These are phyloP conservation scores for Tetracladium setigerum DNA, from an alignment of 495 filamentous ascomycete species.

Conservation along the genomic window DNA sequence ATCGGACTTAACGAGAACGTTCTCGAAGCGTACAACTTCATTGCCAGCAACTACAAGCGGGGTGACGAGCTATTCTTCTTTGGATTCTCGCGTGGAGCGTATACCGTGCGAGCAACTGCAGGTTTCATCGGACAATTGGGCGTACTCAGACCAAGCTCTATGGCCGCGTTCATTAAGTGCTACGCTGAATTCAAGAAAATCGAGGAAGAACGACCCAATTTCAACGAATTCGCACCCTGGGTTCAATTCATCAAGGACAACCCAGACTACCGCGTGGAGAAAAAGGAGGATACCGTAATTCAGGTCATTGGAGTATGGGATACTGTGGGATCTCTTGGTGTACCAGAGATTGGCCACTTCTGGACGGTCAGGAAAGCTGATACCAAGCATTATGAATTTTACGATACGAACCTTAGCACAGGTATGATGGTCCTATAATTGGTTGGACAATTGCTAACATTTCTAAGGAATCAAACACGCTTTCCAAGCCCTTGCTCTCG, in stretches of 20 bases:
- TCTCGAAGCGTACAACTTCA: conserved; percentile 58
- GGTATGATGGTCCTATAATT: neutral
- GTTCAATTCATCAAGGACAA: conserved; percentile 23
- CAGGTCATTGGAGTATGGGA: conserved; percentile 55
- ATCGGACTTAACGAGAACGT: conserved; percentile 46
- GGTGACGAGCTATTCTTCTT: conserved; percentile 67
- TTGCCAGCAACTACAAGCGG: conserved; percentile 57
- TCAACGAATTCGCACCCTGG: too few relatives aligned
- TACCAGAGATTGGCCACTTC: conserved; percentile 9
- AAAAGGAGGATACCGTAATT: conserved; percentile 36
- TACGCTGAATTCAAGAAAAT: too few relatives aligned
- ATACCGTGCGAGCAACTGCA: conserved; percentile 55
- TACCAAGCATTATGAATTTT: conserved; percentile 19
- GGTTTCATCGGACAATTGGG: conserved; percentile 10
- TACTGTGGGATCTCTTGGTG: conserved; percentile 37
- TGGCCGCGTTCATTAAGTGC: too few relatives aligned
- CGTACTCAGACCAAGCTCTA: too few relatives aligned
- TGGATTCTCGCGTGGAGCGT: conserved; percentile 69
- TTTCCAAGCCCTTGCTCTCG: conserved; percentile 69
- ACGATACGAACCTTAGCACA: conserved; percentile 15
- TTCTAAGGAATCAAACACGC: conserved; percentile 47
- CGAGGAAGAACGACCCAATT: too few relatives aligned
- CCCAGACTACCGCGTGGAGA: conserved; percentile 1
- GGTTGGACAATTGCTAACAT: neutral
- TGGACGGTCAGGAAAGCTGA: neutral